phyloP scores from a whole-genome alignment of 1,284 basidiomycete genomes.

The Malassezia dermatis region DNA sequence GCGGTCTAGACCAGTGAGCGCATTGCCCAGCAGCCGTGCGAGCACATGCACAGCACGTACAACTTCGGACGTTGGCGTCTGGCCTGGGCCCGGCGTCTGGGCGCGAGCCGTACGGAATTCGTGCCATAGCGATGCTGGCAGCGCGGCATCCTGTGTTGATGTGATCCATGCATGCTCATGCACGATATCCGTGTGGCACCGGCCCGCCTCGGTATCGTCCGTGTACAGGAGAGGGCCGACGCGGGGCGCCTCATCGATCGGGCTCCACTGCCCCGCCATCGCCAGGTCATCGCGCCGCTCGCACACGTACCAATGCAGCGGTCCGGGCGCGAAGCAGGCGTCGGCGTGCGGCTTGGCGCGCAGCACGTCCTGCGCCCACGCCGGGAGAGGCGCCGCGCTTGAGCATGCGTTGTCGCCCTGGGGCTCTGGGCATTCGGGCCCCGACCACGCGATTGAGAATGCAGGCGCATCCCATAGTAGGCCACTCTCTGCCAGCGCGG shows the following conservation, averaged over 20 bases:
- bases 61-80: constrained; percentile 1
- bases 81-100: constrained; percentile 6
- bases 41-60: constrained; percentile 5
- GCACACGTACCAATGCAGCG: not conserved
- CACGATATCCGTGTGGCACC: not conserved
- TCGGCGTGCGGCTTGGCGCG: not conserved
- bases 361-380: not conserved
- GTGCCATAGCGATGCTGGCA: constrained; percentile 1
- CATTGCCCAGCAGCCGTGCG: constrained; percentile 11
- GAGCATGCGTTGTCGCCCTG: not conserved
- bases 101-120: constrained; percentile 6
- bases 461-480: not conserved
- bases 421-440: not conserved
- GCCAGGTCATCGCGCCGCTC: not conserved
- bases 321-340: not conserved
- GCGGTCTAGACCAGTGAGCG: not conserved
- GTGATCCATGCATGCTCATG: not conserved
- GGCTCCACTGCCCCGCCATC: not conserved
- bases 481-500: constrained; percentile 1
- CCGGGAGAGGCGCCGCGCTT: not conserved
- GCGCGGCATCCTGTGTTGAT: not conserved
- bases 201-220: not conserved
- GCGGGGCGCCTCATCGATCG: not conserved
- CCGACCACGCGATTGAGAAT: not conserved
- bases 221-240: not conserved